Conservation (phyloP, 2,329 filamentous ascomycete genomes). For the Pseudogymnoascus sp. region DNA sequence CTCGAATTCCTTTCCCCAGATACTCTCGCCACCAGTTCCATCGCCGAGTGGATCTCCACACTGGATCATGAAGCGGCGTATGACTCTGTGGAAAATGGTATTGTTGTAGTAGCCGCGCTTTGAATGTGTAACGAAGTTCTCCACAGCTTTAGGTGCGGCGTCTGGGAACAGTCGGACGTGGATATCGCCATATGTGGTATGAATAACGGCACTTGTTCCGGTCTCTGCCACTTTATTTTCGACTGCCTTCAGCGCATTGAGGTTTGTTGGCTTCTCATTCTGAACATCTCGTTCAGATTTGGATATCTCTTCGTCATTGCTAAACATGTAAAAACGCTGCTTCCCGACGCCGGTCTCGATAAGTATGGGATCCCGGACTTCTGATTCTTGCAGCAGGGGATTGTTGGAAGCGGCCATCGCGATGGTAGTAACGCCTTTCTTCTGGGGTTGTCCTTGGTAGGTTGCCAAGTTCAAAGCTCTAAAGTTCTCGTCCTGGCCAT, state of each 20-base stretch:
- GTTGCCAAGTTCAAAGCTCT: conserved; percentile 73
- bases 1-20: conserved; percentile 86
- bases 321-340: conserved; percentile 96
- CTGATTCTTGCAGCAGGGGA: conserved; percentile 84
- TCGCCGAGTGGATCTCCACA: conserved; percentile 78
- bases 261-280: conserved; percentile 77
- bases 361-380: conserved; percentile 82
- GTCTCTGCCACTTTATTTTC: conserved; percentile 58
- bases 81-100: conserved; percentile 94
- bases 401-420: conserved; percentile 96
- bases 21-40: conserved; percentile 81
- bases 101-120: conserved; percentile 93
- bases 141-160: conserved; percentile 85
- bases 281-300: conserved; percentile 84
- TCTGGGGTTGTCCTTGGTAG: conserved; percentile 92
- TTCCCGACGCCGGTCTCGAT: conserved; percentile 78
- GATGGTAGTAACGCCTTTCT: conserved; percentile 86
- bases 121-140: conserved; percentile 93
- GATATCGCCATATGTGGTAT: conserved; percentile 92
- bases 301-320: conserved; percentile 74
- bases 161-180: conserved; percentile 88
- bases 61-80: conserved; percentile 98
- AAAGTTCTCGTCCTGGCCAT: conserved; percentile 82
- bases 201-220: conserved; percentile 72
- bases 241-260: conserved; percentile 45